Percentiles rank a stretch among this genome's conserved stretches.
Evolutionary conservation across 2,329 filamentous ascomycete species (phyloP).

Genomic region (Chaetomium olivaceum): DNA sequence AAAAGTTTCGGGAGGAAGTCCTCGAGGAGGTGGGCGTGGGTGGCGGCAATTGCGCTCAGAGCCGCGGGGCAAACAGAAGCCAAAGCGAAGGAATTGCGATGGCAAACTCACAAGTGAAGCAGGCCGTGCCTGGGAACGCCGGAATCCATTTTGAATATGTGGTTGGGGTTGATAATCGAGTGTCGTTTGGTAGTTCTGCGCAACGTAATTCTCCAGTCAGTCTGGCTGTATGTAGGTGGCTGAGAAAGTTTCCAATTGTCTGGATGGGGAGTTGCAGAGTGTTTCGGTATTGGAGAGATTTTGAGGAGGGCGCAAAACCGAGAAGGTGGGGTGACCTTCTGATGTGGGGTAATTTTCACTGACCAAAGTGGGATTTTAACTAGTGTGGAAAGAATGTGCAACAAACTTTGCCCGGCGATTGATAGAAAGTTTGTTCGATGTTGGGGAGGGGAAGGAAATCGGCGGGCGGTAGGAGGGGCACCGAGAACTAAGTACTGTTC

Average conservation of each 20-base stretch:
- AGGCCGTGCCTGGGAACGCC: conserved; percentile 41
- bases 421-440: conserved; percentile 16
- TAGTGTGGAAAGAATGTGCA: conserved; percentile 17
- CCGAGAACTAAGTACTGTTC: conserved; percentile 20
- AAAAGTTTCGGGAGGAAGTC: conserved; percentile 4
- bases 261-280: conserved; percentile 22
- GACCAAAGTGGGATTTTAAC: conserved; percentile 20
- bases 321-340: conserved; percentile 28
- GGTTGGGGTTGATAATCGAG: conserved; percentile 21
- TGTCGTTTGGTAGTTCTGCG: conserved; percentile 21
- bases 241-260: conserved; percentile 17
- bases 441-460: conserved; percentile 7
- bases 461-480: conserved; percentile 17
- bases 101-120: conserved; percentile 53
- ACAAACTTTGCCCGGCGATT: conserved; percentile 21
- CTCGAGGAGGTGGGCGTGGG: conserved; percentile 18
- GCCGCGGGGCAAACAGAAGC: conserved; percentile 30
- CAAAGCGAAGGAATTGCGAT: conserved; percentile 27
- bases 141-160: conserved; percentile 40
- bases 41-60: conserved; percentile 26
- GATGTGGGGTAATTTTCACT: conserved; percentile 30
- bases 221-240: conserved; percentile 27
- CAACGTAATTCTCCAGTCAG: conserved; percentile 28
- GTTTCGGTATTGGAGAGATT: conserved; percentile 32
- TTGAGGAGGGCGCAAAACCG: conserved; percentile 28